Evolutionary conservation across 352 stramenopile genomes (phyloP).

Genomic region (Blastocystis sp.): DNA sequence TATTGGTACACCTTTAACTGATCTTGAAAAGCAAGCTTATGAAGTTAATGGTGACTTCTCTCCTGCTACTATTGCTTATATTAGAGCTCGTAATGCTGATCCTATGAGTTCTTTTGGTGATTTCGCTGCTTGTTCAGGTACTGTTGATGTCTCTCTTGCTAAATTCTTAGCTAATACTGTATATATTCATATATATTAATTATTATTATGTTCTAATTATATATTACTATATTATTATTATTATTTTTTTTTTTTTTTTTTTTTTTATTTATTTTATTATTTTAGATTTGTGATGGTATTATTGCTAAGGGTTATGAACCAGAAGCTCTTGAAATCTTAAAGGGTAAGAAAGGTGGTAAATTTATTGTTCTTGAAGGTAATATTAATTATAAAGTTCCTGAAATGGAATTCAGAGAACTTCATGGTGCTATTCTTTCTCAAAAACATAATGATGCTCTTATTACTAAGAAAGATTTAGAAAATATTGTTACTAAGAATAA

Average conservation of each 20-base stretch:
- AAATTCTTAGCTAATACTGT: conserved; percentile 94
- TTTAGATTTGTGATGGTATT: conserved; percentile 93
- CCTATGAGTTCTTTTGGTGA: conserved; percentile 96
- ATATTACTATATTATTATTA: too few relatives aligned
- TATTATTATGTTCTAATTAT: too few relatives aligned
- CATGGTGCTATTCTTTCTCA: conserved; percentile 91
- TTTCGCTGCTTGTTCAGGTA: conserved; percentile 86
- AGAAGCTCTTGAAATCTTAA: conserved; percentile 84
- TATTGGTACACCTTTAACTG: conserved; percentile 81
- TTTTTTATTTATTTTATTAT: too few relatives aligned
- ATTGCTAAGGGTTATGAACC: conserved; percentile 91
- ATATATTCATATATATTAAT: too few relatives aligned
- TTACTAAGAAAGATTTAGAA: conserved; percentile 70
- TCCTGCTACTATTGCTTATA: conserved; percentile 78
- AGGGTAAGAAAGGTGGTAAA: conserved; percentile 90
- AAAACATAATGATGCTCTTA: conserved; percentile 85
- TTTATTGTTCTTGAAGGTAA: conserved; percentile 94
- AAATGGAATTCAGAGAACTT: conserved; percentile 87
- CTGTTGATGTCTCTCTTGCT: conserved; percentile 89
- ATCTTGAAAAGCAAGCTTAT: conserved; percentile 72
- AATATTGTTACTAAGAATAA: conserved; percentile 62
- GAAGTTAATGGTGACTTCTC: conserved; percentile 74
- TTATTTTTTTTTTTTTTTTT: too few relatives aligned
- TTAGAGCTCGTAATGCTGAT: conserved; percentile 90
- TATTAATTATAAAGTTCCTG: conserved; percentile 64